phyloP scores from a whole-genome alignment of 371 early-diverging fungal species.

The Blyttiomyces sp. region DNA sequence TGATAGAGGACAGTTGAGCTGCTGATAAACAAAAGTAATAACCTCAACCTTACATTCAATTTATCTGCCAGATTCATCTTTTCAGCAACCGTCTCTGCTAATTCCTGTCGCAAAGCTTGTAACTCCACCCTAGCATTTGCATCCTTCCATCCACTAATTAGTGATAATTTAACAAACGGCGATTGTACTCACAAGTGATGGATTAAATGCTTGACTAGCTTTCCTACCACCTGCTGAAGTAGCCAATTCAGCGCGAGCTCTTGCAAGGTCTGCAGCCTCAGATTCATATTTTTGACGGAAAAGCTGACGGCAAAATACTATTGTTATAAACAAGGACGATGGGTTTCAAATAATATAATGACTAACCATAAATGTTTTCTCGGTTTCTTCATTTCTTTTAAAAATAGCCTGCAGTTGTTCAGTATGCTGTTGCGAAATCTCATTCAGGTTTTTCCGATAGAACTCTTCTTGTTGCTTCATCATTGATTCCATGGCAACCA shows the following conservation, averaged over 20 bases:
- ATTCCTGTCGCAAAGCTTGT: too few relatives aligned
- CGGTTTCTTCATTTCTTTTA: constrained; percentile 45
- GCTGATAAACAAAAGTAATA: constrained; percentile 2
- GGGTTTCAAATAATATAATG: too few relatives aligned
- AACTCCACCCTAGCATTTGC: too few relatives aligned
- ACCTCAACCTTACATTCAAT: constrained; percentile 4
- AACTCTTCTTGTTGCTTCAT: constrained; percentile 39
- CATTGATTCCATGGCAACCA: too few relatives aligned
- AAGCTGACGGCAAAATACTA: neutral
- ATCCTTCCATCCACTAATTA: too few relatives aligned
- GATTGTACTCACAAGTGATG: too few relatives aligned
- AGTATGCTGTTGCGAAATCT: constrained; percentile 44
- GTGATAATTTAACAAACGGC: too few relatives aligned
- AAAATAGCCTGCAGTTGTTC: constrained; percentile 47
- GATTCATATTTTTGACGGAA: constrained; percentile 33
- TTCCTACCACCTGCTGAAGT: neutral
- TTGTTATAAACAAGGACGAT: constrained; percentile 14
- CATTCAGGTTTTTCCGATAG: constrained; percentile 42
- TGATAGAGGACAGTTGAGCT: neutral
- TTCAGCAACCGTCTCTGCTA: too few relatives aligned
- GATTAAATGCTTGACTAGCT: too few relatives aligned
- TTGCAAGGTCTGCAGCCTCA: constrained; percentile 31
- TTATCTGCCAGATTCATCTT: constrained; percentile 27
- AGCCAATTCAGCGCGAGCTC: constrained; percentile 22
- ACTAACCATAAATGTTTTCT: constrained; percentile 42